Evolutionary conservation across 306 rosid genomes (phyloP), one percentile per base, ranked within the genome.

Genomic region (Castanea crenata): DNA sequence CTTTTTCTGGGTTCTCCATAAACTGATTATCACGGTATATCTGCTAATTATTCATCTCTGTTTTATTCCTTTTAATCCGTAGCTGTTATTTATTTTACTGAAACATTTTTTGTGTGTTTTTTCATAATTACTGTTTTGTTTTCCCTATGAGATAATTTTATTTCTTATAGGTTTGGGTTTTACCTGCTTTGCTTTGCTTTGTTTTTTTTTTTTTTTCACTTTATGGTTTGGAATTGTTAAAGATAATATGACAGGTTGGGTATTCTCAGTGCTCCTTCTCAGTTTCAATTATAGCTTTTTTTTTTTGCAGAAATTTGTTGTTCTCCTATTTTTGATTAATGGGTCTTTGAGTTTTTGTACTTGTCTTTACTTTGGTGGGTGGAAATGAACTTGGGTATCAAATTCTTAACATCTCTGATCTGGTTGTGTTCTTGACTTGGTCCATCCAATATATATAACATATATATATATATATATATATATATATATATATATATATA

Each of bases 11-110:
- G 44, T 81, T 74, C 65, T 9, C 38, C n/a, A 1, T 75, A 61
- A 71, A 64, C 49, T 73, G 44, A 4, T 71, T 38, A 1, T 19
- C 80, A 6, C n/a, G 84, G 84, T 70, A 76, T 11, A 27, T 79
- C 71, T 16, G 6, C 74, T 71, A 21, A 32, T 71, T 19, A 13
- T 12, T 20, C n/a, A 32, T 23, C 19, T 61, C 11, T 38, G 10
- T 13, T 20, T 8, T 4, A 6, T 61, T 23, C 27, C 13, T 9
- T 20, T 69, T 0, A 19, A 5, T 21, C 32, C 18, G 6, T 79
- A 59, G 64, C 25, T 73, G 14, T 46, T 23, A 8, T 1, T 27
- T 13, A 27, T 3, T 12, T n/a, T 1, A 20, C 57, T 63, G 10
- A 2, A 32, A n/a, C 19, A 15, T 29, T 29, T 23, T 51, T 32